Conservation (phyloP, 345 rosid genomes). For the Psidium guajava region DNA sequence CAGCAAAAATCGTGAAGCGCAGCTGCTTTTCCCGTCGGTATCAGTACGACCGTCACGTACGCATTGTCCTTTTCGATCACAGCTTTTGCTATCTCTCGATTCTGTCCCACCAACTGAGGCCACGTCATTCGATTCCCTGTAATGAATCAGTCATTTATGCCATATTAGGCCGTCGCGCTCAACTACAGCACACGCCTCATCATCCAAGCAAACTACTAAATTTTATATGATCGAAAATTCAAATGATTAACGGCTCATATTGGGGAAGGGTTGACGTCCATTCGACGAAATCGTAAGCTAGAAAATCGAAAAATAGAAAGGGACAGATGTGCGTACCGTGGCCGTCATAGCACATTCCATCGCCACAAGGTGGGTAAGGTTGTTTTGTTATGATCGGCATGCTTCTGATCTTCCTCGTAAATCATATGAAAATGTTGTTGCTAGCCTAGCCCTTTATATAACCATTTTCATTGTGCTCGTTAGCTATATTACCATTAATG, state of each 20-base stretch:
- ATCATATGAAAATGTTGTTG: background rate
- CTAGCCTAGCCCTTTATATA: background rate
- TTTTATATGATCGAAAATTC: background rate
- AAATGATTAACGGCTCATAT: background rate
- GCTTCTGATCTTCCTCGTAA: background rate
- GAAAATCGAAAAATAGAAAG: background rate
- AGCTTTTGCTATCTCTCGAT: background rate
- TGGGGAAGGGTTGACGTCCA: background rate
- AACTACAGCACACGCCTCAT: background rate
- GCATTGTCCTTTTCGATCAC: background rate
- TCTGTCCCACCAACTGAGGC: background rate
- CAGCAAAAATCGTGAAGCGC: background rate
- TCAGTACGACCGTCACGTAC: background rate
- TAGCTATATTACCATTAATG: background rate
- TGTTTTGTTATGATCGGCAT: background rate
- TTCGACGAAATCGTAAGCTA: background rate
- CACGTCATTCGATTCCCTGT: background rate
- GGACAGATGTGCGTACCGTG: background rate
- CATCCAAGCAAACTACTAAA: background rate
- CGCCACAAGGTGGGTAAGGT: background rate
- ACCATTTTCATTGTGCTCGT: background rate
- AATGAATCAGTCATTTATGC: background rate
- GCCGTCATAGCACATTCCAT: background rate
- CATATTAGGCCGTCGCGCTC: background rate
- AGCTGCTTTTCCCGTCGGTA: rapidly evolving